Percentiles rank a stretch among this genome's conserved stretches.
Evolutionary conservation across 176 grass and related monocot genomes (phyloP).

Genomic region (Elaeis guineensis): DNA sequence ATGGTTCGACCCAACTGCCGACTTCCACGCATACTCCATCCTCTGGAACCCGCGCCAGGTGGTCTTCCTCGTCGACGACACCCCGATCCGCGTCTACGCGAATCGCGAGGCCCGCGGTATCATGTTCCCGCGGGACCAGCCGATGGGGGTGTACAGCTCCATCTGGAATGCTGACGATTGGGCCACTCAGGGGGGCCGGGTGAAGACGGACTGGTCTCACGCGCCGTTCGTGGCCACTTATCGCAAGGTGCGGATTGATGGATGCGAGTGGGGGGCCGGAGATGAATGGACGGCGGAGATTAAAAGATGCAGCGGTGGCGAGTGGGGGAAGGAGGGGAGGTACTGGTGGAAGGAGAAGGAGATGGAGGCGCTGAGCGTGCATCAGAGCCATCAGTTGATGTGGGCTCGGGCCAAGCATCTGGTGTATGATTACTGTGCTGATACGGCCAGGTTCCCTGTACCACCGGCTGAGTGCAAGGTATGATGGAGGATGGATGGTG

Average conservation of each 20-base stretch:
- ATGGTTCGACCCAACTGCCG: conserved; percentile 66
- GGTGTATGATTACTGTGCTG: conserved; percentile 95
- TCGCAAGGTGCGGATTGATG: conserved; percentile 62
- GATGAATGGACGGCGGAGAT: conserved; percentile 42
- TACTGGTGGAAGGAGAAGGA: conserved; percentile 99
- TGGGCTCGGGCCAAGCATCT: conserved; percentile 91
- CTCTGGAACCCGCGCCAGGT: conserved; percentile 84
- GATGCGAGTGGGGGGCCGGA: conserved; percentile 49
- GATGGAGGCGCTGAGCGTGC: conserved; percentile 82
- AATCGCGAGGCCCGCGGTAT: conserved; percentile 27
- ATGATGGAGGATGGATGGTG: too few relatives aligned
- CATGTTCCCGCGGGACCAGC: conserved; percentile 57
- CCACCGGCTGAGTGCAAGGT: conserved; percentile 58
- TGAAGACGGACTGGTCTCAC: conserved; percentile 98
- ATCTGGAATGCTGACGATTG: conserved; percentile 99
- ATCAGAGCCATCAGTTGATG: conserved; percentile 88
- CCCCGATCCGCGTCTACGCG: conserved; percentile 77
- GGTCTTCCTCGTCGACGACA: conserved; percentile 88
- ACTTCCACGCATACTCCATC: conserved; percentile 64
- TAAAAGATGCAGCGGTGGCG: conserved; percentile 45
- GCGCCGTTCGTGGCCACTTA: conserved; percentile 75
- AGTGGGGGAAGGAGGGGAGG: conserved; percentile 65
- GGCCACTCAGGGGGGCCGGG: conserved; percentile 83
- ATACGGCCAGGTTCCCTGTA: conserved; percentile 52
- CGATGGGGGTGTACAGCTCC: conserved; percentile 91